phyloP scores from a whole-genome alignment of 225 moss, liverwort and hornwort species.

The Sphagnum tenellum region DNA sequence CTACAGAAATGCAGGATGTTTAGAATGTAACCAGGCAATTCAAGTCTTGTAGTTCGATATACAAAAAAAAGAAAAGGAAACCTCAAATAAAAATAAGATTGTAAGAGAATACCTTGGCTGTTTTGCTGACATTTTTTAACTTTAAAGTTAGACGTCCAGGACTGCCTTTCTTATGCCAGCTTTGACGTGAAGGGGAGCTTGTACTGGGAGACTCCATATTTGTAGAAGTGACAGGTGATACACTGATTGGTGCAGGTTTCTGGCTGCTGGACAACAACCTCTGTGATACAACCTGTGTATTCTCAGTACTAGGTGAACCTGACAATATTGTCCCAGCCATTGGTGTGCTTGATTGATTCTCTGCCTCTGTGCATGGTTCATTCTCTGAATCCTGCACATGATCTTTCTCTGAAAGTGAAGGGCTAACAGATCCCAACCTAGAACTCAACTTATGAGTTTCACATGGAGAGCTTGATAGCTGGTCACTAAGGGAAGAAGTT shows the following conservation, averaged over 20 bases:
- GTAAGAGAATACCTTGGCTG: constrained; percentile 60
- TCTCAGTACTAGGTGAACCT: neutral
- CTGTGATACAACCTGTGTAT: neutral
- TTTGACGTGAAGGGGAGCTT: constrained; percentile 37
- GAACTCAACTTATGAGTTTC: no score
- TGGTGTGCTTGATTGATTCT: neutral
- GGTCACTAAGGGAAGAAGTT: neutral
- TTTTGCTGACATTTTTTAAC: constrained; percentile 80
- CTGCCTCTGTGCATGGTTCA: constrained; percentile 1
- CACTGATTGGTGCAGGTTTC: constrained; percentile 25
- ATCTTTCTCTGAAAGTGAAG: neutral
- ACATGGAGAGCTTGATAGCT: neutral
- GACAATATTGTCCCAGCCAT: neutral
- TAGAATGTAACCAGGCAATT: no score
- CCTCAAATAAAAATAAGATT: no score
- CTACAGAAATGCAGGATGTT: no score
- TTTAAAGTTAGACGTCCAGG: constrained; percentile 78
- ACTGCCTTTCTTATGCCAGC: constrained; percentile 68
- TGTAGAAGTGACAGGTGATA: constrained; percentile 40
- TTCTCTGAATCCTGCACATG: constrained; percentile 5
- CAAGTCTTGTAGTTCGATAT: no score
- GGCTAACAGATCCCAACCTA: no score
- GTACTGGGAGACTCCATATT: constrained; percentile 29
- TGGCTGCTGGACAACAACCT: constrained; percentile 18
- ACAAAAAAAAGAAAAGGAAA: neutral